A percentile compares a stretch with the other conserved stretches of the same genome.
phyloP scores from a whole-genome alignment of 2,329 filamentous ascomycete genomes.

The Apiospora aurea region DNA sequence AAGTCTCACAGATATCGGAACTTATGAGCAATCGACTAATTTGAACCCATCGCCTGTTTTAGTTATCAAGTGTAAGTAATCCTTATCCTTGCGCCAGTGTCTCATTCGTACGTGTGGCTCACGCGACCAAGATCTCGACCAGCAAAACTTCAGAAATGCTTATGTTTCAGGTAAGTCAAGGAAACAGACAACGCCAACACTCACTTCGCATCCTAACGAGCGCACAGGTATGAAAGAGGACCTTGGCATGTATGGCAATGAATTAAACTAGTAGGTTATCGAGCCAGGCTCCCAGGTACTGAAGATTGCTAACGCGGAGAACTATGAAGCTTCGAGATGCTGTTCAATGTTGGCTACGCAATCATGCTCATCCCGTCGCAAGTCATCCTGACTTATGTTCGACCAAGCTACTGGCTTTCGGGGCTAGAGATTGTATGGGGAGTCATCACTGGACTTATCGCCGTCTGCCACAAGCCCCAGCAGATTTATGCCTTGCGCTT shows the following conservation, averaged over 20 bases:
- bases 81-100: too few relatives aligned
- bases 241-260: constrained; percentile 26
- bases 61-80: constrained; percentile 38
- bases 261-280: constrained; percentile 36
- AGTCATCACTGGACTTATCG: constrained; percentile 43
- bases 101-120: constrained; percentile 27
- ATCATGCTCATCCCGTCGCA: constrained; percentile 46
- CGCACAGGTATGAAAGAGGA: constrained; percentile 38
- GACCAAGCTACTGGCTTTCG: constrained; percentile 45
- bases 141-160: constrained; percentile 43
- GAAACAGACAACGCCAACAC: background rate
- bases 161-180: constrained; percentile 41
- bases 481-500: constrained; percentile 49
- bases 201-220: background rate
- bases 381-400: constrained; percentile 46
- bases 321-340: constrained; percentile 41
- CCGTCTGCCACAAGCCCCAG: constrained; percentile 40
- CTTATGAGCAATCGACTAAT: background rate
- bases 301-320: background rate
- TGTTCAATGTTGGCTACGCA: constrained; percentile 45
- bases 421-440: constrained; percentile 45
- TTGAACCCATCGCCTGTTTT: background rate
- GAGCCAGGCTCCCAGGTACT: background rate
- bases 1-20: constrained; percentile 13
- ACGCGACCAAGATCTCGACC: constrained; percentile 42